Base-by-base conservation (phyloP, 176 grass and related monocot species). In the Bolboschoenus planiculmis region DNA sequence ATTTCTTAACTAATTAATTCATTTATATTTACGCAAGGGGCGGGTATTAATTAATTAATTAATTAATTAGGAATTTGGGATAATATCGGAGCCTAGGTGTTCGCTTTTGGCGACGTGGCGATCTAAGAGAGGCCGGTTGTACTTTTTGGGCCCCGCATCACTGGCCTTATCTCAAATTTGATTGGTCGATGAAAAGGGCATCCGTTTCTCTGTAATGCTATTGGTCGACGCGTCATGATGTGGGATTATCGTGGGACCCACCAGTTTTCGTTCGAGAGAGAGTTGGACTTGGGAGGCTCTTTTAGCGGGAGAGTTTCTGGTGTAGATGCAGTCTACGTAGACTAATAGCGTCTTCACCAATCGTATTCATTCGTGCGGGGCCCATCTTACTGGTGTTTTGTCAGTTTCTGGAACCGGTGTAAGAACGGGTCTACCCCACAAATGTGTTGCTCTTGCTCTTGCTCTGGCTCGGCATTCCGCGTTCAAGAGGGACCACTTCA, bases 111-210 rank as follows among this genome's bases (percentile, higher is more conserved):
- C 15, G 1, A 86, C 83, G 88, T 92, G 90, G 83, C 44, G n/a
- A 0, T 2, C 40, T 1, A 36, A 37, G 58, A 36, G 55, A 71
- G 43, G 23, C 1, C 0, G 26, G 6, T 21, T 2, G 40, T 16
- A 1, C 4, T 1, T 0, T n/a, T 59, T 43, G 84, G 90, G 92
- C 0, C 90, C 90, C 26, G 0, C 76, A 21, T 8, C 6, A 81
- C 23, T 53, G 56, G 72, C 86, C 82, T 84, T 97, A 92, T 92
- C 92, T 86, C 0, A 67, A 92, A 92, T 29, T 47, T 58, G n/a
- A 97, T 97, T 97, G 88, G 94, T 27, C 33, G 5, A 58, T 51
- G 62, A 33, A 43, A 72, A 87, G 30, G 70, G 67, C 85, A 92
- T 97, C 94, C 85, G 35, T 24, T 83, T 64, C 5, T 48, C 18